phyloP scores from a whole-genome alignment of 371 early-diverging fungal genomes.

The Funneliformis caledonium region DNA sequence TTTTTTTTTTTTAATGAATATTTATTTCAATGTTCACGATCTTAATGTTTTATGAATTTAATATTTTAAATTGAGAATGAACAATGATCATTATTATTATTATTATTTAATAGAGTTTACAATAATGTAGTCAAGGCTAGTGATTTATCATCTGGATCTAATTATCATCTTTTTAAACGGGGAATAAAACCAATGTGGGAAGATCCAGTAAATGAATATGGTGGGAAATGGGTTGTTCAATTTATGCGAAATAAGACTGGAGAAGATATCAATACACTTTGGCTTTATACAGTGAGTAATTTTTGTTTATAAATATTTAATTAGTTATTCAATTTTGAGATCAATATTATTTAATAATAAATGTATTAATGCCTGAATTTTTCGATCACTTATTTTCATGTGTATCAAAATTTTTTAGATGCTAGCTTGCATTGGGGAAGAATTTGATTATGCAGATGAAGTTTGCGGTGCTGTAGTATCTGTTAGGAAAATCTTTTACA shows the following conservation, averaged over 20 bases:
- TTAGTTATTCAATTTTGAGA: background rate
- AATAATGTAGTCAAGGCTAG: constrained; percentile 87
- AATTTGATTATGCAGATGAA: constrained; percentile 78
- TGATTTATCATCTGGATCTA: constrained; percentile 79
- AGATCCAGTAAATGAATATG: constrained; percentile 93
- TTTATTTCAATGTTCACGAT: background rate
- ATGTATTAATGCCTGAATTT: background rate
- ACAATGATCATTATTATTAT: constrained; percentile 1
- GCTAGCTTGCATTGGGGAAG: constrained; percentile 91
- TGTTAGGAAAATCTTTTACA: constrained; percentile 79
- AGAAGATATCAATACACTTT: constrained; percentile 78
- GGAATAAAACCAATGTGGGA: constrained; percentile 99
- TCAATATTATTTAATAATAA: background rate
- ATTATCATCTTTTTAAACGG: constrained; percentile 97
- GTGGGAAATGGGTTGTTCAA: constrained; percentile 95
- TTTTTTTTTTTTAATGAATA: background rate
- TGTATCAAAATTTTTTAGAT: constrained; percentile 51
- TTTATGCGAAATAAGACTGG: constrained; percentile 75
- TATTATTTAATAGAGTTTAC: constrained; percentile 65
- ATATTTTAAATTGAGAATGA: background rate
- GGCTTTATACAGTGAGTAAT: constrained; percentile 79
- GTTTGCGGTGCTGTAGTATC: constrained; percentile 93
- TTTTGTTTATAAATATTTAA: background rate
- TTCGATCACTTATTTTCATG: background rate
- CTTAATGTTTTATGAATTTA: no score